Evolutionary conservation across 495 filamentous ascomycete genomes (phyloP), one percentile per base, ranked within the genome.

Genomic region (Aspergillus leporis): DNA sequence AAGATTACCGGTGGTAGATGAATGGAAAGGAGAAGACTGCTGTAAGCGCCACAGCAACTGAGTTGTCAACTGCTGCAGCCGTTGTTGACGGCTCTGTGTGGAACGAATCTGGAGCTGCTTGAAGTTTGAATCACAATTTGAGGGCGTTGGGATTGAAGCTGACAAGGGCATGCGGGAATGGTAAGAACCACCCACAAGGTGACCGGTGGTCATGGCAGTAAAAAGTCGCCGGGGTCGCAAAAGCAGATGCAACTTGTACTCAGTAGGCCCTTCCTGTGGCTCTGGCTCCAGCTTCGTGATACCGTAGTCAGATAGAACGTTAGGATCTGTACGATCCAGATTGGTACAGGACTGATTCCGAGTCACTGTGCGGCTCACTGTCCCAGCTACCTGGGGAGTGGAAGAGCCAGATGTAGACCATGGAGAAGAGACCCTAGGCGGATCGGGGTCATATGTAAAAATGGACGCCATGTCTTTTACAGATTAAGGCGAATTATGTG

Each of bases 201-300:
- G 76, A 14, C 85, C 85, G 8, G 87, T 90, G 8, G 84, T 85
- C 53, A 77, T 76, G 22, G 80, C 80, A 41, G 83, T 77, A 70
- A 91, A 93, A 34, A 80, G 84, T 69, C 92, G 81, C 58, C 94
- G 81, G 32, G 90, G 86, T 36, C 90, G 85, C 32, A 96, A 75
- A 10, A 97, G 80, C n/a, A 98, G 79, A 78, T 97, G 94, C 47
- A 98, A 75, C 70, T 98, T 98, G 75, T 98, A 98, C 74, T 98
- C 94, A 7, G 88, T 94, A 31, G 94, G 90, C 0, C 94, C 94
- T 55, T 94, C 88, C 67, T 98, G 93, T 5, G 94, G 94, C 70
- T 98, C 94, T 18, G 94, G 85, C 58, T 92, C 87, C 14, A 98
- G 76, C 64, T 88, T 90, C 31, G 86, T 87, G 23, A 94, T 82